Percentiles rank a stretch among this genome's conserved stretches.
These are phyloP conservation scores for Inga laurina DNA, from an alignment of 306 rosid genomes.

Conservation along the genomic window DNA sequence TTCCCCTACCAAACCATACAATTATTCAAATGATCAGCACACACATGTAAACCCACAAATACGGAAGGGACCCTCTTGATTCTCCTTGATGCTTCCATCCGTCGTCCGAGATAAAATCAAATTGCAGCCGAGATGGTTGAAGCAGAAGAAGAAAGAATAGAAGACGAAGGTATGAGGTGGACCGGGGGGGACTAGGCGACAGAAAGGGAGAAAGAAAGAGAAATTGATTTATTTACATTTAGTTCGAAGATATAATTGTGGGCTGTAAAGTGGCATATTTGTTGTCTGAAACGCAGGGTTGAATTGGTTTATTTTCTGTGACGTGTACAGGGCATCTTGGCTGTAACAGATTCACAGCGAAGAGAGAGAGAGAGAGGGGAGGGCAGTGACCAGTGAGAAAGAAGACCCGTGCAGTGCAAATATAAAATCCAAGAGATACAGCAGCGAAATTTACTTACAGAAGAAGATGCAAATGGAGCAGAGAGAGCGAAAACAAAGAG, in stretches of 20 bases:
- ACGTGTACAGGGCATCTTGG: conserved; percentile 68
- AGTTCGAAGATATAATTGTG: conserved; percentile 46
- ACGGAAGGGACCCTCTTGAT: conserved; percentile 25
- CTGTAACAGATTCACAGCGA: conserved; percentile 53
- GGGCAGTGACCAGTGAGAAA: neutral
- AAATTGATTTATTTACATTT: neutral
- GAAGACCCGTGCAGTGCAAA: neutral
- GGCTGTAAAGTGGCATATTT: conserved; percentile 88
- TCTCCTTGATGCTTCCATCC: conserved; percentile 26
- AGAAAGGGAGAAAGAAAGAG: neutral
- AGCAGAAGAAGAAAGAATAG: conserved; percentile 20
- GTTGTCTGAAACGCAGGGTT: conserved; percentile 69
- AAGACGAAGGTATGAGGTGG: conserved; percentile 20
- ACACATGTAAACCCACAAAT: conserved; percentile 19
- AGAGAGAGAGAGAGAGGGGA: neutral
- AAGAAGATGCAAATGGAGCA: neutral
- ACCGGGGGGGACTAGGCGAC: neutral
- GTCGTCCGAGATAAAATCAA: conserved; percentile 31
- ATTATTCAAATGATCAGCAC: conserved; percentile 44
- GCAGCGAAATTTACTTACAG: conserved; percentile 6
- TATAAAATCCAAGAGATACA: conserved; percentile 14
- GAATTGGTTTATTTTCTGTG: conserved; percentile 53
- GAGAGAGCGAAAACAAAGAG: conserved; percentile 21
- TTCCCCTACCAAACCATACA: conserved; percentile 61
- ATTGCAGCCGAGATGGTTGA: conserved; percentile 27